Conservation (phyloP, 768 basidiomycete genomes). For the Rossbeevera mucosa region DNA sequence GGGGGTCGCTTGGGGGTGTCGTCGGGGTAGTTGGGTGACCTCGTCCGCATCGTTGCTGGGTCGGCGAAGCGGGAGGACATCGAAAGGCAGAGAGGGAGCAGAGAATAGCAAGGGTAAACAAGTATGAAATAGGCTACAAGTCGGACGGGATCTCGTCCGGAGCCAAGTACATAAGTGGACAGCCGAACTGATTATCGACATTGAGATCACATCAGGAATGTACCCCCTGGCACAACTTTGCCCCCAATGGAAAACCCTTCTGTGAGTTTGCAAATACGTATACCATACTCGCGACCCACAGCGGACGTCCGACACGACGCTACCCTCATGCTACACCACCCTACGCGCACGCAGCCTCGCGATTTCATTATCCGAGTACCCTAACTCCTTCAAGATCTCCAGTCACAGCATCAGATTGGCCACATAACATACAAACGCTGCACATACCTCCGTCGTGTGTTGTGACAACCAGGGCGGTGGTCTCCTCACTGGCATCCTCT, state of each 20-base stretch:
- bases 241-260: slow-evolving; percentile 21
- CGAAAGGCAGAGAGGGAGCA: slow-evolving; percentile 1
- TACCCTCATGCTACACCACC: slow-evolving; percentile 33
- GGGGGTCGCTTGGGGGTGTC: slow-evolving; percentile 27
- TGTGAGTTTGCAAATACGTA: slow-evolving; percentile 21
- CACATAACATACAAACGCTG: slow-evolving; percentile 1
- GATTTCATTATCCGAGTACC: slow-evolving; percentile 40
- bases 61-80: slow-evolving; percentile 30
- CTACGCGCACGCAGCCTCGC: slow-evolving; percentile 38
- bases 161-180: slow-evolving; percentile 29
- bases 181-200: slow-evolving; percentile 30
- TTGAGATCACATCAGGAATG: slow-evolving; percentile 21
- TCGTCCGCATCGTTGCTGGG: slow-evolving; percentile 25
- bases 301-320: slow-evolving; percentile 22
- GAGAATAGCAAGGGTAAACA: slow-evolving; percentile 10
- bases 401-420: slow-evolving; percentile 1
- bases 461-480: slow-evolving; percentile 88
- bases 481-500: slow-evolving; percentile 64
- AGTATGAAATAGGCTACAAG: slow-evolving; percentile 26
- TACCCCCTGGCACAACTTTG: slow-evolving; percentile 6
- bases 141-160: slow-evolving; percentile 25
- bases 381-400: slow-evolving; percentile 41
- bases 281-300: slow-evolving; percentile 28
- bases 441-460: slow-evolving; percentile 69
- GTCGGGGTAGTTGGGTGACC: slow-evolving; percentile 29